Evolutionary conservation across 768 basidiomycete genomes (phyloP).

Genomic region (Sarcodon sp.): DNA sequence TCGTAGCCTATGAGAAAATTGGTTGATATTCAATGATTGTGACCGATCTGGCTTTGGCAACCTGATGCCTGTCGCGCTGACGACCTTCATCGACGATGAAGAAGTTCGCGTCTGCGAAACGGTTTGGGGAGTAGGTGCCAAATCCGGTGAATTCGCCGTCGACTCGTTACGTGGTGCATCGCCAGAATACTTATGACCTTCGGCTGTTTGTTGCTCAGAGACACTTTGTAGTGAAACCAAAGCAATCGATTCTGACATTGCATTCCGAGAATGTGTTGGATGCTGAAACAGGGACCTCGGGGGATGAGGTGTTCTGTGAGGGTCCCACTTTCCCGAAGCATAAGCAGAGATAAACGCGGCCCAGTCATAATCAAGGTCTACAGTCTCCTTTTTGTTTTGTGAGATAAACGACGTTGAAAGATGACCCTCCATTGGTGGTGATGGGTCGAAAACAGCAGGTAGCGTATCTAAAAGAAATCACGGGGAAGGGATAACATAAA

Average conservation of each 20-base stretch:
- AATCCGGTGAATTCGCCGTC: background rate
- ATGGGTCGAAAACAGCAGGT: slow-evolving; percentile 16
- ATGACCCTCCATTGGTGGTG: background rate
- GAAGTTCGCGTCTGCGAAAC: background rate
- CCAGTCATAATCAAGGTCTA: slow-evolving; percentile 46
- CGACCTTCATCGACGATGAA: background rate
- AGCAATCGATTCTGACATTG: background rate
- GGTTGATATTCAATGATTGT: slow-evolving; percentile 6
- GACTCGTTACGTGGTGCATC: background rate
- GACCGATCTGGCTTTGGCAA: background rate
- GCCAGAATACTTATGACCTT: background rate
- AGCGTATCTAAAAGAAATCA: slow-evolving; percentile 7
- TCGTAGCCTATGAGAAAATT: slow-evolving; percentile 26
- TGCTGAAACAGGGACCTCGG: slow-evolving; percentile 25
- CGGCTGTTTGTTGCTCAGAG: no score
- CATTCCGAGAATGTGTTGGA: slow-evolving; percentile 6
- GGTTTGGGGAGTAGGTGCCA: background rate
- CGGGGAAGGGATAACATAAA: no score
- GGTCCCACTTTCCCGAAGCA: slow-evolving; percentile 69
- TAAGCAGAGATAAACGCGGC: slow-evolving; percentile 67
- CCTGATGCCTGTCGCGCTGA: background rate
- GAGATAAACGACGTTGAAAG: slow-evolving; percentile 2
- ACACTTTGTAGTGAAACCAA: background rate
- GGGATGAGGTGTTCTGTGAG: slow-evolving; percentile 51
- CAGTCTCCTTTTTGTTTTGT: slow-evolving; percentile 6